A percentile compares a stretch with the other conserved stretches of the same genome.
phyloP scores from a whole-genome alignment of 1,284 basidiomycete genomes.

The Chalciporus sp. region DNA sequence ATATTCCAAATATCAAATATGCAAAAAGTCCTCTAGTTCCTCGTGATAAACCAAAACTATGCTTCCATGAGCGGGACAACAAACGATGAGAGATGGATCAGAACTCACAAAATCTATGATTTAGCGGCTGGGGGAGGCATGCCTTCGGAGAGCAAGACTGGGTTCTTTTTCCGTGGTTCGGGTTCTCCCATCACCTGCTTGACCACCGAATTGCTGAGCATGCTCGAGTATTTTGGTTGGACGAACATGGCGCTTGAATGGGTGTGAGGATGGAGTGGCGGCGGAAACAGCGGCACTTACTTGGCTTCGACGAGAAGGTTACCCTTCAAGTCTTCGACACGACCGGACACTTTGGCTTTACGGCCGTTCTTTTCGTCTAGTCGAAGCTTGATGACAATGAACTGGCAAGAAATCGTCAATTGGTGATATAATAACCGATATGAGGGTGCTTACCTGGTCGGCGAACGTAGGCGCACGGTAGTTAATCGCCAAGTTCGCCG shows the following conservation, averaged over 20 bases:
- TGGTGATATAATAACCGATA: not conserved
- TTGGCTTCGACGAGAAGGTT: constrained; percentile 79
- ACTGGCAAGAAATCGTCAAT: constrained; percentile 42
- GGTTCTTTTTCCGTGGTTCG: constrained; percentile 24
- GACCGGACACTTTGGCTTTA: constrained; percentile 73
- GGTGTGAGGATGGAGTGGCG: not conserved
- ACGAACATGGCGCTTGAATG: constrained; percentile 69
- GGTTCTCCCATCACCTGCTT: constrained; percentile 54
- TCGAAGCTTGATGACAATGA: constrained; percentile 71
- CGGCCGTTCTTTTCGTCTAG: constrained; percentile 72
- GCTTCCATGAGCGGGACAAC: no score
- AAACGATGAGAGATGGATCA: no score
- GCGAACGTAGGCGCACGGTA: constrained; percentile 84
- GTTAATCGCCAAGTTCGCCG: constrained; percentile 76
- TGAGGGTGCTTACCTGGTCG: constrained; percentile 62
- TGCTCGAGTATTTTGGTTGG: constrained; percentile 81
- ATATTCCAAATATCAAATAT: no score
- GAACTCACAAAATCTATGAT: constrained; percentile 20
- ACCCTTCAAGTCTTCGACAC: constrained; percentile 78
- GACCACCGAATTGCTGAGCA: constrained; percentile 56
- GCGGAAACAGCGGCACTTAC: constrained; percentile 44
- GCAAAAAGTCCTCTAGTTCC: no score
- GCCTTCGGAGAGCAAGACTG: constrained; percentile 31
- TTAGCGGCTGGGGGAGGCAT: constrained; percentile 27
- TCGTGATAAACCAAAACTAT: no score